Conservation (phyloP, 1,284 basidiomycete genomes). For the Flammula alnicola region DNA sequence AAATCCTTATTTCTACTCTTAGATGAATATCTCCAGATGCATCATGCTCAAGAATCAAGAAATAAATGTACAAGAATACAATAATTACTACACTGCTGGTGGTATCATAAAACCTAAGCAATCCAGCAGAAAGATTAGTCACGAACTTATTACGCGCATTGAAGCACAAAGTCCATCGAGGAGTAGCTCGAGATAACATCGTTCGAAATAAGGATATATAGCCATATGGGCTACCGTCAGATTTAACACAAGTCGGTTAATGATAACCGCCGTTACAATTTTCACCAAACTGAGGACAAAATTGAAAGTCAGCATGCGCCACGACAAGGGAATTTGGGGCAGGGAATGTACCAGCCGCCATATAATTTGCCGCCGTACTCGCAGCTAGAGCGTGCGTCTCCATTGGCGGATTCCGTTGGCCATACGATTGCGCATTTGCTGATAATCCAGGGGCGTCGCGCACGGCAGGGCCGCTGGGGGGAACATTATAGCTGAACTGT, state of each 20-base stretch:
- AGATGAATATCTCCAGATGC: too few species aligned
- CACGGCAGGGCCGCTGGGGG: slow-evolving; percentile 32
- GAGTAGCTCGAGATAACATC: too few species aligned
- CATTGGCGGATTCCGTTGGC: slow-evolving; percentile 27
- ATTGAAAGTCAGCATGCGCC: slow-evolving; percentile 30
- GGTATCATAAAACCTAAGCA: slow-evolving; percentile 6
- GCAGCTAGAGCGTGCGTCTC: slow-evolving; percentile 22
- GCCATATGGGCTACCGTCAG: slow-evolving; percentile 1
- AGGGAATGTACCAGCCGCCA: slow-evolving; percentile 33
- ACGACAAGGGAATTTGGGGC: slow-evolving; percentile 25
- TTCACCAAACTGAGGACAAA: slow-evolving; percentile 41
- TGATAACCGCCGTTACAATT: slow-evolving; percentile 40
- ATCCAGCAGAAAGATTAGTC: too few species aligned
- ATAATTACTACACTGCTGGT: slow-evolving; percentile 4
- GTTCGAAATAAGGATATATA: slow-evolving; percentile 17
- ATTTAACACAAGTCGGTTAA: slow-evolving; percentile 22
- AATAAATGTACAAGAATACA: slow-evolving; percentile 9
- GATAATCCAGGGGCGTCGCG: slow-evolving; percentile 28
- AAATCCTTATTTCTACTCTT: too few species aligned
- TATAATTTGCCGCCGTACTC: slow-evolving; percentile 26
- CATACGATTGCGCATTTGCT: slow-evolving; percentile 19
- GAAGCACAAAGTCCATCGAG: too few species aligned
- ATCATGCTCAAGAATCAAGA: slow-evolving; percentile 11
- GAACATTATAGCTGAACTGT: slow-evolving; percentile 45
- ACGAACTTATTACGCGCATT: too few species aligned